These are phyloP conservation scores for Ceratocystis destructans DNA, from an alignment of 2,329 filamentous ascomycete species.

Conservation along the genomic window DNA sequence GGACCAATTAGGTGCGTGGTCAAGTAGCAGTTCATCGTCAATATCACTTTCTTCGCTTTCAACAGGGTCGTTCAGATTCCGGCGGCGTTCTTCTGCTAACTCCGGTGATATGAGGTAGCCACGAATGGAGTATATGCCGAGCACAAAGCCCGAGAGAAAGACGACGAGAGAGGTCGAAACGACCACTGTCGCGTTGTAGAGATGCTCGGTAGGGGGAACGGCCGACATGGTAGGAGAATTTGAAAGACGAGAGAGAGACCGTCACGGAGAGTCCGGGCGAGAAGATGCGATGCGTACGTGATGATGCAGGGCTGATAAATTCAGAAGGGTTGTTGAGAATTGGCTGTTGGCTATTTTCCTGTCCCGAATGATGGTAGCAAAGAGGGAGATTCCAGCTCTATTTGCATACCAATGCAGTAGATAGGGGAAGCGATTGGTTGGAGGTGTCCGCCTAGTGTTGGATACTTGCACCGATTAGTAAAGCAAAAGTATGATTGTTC, in stretches of 20 bases:
- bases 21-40: constrained; percentile 45
- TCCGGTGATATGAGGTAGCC: constrained; percentile 46
- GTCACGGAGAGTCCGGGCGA: background rate
- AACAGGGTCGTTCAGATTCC: constrained; percentile 44
- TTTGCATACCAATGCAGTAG: too few relatives aligned
- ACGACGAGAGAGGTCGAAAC: constrained; percentile 61
- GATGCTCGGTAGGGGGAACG: constrained; percentile 29
- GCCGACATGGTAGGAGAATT: constrained; percentile 9
- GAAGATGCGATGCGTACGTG: background rate
- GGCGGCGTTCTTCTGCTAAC: constrained; percentile 42
- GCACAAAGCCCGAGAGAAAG: constrained; percentile 63
- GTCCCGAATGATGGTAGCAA: too few relatives aligned
- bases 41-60: constrained; percentile 58
- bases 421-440: too few relatives aligned
- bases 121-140: constrained; percentile 58
- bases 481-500: too few relatives aligned
- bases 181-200: constrained; percentile 42
- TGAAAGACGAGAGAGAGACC: background rate
- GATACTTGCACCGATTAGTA: too few relatives aligned
- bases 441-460: too few relatives aligned
- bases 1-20: constrained; percentile 54
- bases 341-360: too few relatives aligned
- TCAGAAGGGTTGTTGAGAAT: too few relatives aligned
- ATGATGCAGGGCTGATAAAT: too few relatives aligned
- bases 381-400: too few relatives aligned